Conservation (phyloP, 2,329 filamentous ascomycete genomes). For the Trichophyton benhamiae region DNA sequence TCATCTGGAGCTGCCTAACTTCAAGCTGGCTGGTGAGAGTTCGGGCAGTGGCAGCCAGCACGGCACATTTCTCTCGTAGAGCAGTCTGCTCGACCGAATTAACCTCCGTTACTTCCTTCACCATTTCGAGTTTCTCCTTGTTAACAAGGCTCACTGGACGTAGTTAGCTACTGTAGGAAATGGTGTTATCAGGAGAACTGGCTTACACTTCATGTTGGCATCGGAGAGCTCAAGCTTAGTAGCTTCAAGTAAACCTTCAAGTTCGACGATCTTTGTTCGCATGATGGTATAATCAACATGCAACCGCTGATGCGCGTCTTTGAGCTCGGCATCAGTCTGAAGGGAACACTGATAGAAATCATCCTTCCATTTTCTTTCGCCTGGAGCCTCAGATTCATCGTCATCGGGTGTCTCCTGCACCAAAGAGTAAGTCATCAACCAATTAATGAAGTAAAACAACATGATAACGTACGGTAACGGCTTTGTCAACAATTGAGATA, state of each 20-base stretch:
- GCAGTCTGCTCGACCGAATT: constrained; percentile 25
- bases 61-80: constrained; percentile 25
- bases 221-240: constrained; percentile 27
- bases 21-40: constrained; percentile 30
- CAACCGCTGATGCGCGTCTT: constrained; percentile 27
- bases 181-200: not conserved
- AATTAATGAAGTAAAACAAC: not conserved
- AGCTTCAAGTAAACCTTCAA: constrained; percentile 26
- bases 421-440: not conserved
- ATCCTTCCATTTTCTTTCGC: constrained; percentile 1
- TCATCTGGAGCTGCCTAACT: constrained; percentile 27
- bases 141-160: constrained; percentile 24
- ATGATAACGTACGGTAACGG: not conserved
- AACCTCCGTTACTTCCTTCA: constrained; percentile 27
- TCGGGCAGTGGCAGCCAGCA: constrained; percentile 23
- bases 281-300: constrained; percentile 28
- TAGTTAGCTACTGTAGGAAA: constrained; percentile 15
- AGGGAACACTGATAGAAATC: constrained; percentile 3
- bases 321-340: constrained; percentile 20
- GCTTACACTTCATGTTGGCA: constrained; percentile 27
- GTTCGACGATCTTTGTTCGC: constrained; percentile 28
- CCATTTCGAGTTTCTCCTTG: constrained; percentile 29
- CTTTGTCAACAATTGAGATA: constrained; percentile 17
- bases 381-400: not conserved
- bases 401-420: not conserved